phyloP scores from a whole-genome alignment of 192 early-diverging fungal species.

The Backusella sp. region DNA sequence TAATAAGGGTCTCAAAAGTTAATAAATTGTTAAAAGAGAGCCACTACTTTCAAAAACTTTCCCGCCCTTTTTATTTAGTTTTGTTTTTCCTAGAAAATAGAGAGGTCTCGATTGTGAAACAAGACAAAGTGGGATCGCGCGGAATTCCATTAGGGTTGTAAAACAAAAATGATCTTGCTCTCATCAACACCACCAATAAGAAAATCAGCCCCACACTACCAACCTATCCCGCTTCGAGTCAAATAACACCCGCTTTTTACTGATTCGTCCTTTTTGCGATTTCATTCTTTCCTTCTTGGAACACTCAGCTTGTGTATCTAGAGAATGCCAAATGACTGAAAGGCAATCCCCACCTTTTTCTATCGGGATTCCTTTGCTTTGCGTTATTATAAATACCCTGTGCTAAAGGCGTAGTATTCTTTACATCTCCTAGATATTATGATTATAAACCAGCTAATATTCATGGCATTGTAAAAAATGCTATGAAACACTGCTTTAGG shows the following conservation, averaged over 20 bases:
- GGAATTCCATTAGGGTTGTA: slow-evolving; percentile 2
- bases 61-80: slow-evolving; percentile 18
- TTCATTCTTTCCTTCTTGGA: not conserved
- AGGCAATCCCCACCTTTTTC: not conserved
- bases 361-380: not conserved
- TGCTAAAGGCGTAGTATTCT: not conserved
- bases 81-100: slow-evolving; percentile 2
- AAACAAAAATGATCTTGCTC: not conserved
- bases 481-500: slow-evolving; percentile 2
- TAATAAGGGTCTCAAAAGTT: slow-evolving; percentile 5
- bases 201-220: not conserved
- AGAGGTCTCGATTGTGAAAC: slow-evolving; percentile 10
- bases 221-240: not conserved
- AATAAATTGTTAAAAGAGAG: slow-evolving; percentile 3
- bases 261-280: slow-evolving; percentile 12
- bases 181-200: slow-evolving; percentile 7
- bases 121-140: slow-evolving; percentile 15
- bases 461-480: not conserved
- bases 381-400: not conserved
- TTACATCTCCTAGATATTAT: not conserved
- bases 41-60: slow-evolving; percentile 1
- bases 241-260: slow-evolving; percentile 13
- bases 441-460: not conserved
- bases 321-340: not conserved
- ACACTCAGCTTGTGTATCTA: slow-evolving; percentile 9